A percentile compares a stretch with the other conserved stretches of the same genome.
phyloP scores from a whole-genome alignment of 108 stramenopile genomes.

The Cyclotella cryptica region DNA sequence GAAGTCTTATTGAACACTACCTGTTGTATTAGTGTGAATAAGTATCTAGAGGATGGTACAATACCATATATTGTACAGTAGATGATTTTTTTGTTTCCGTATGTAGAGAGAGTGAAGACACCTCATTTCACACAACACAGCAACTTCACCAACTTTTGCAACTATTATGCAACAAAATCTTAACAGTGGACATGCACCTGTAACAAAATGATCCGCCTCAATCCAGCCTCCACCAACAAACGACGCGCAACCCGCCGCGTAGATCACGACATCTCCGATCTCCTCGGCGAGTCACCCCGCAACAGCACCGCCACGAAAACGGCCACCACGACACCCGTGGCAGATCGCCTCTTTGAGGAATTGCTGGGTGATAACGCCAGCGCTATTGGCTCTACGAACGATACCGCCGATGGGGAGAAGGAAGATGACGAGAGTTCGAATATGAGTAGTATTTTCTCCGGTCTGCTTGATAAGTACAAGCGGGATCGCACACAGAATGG shows the following conservation, averaged over 20 bases:
- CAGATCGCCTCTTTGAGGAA: constrained; percentile 25
- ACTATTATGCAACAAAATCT: too few species aligned
- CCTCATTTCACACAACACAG: too few species aligned
- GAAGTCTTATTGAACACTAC: too few species aligned
- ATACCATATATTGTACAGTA: too few species aligned
- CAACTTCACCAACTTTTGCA: too few species aligned
- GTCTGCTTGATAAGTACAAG: constrained; percentile 9
- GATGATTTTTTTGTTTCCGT: too few species aligned
- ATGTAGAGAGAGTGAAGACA: too few species aligned
- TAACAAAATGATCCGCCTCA: neutral
- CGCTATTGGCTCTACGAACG: constrained; percentile 22
- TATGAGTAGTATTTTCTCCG: constrained; percentile 43
- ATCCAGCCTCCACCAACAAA: neutral
- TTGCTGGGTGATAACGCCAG: constrained; percentile 33
- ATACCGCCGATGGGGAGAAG: neutral
- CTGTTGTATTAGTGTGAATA: too few species aligned
- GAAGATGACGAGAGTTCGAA: constrained; percentile 22
- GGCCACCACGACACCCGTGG: constrained; percentile 9
- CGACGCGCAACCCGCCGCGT: neutral
- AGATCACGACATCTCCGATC: neutral
- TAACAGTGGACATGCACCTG: neutral
- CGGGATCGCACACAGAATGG: neutral
- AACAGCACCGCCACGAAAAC: neutral
- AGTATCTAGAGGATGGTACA: too few species aligned
- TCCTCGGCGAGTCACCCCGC: neutral